Conservation (phyloP, 768 basidiomycete species). For the Lepiota venenata region DNA sequence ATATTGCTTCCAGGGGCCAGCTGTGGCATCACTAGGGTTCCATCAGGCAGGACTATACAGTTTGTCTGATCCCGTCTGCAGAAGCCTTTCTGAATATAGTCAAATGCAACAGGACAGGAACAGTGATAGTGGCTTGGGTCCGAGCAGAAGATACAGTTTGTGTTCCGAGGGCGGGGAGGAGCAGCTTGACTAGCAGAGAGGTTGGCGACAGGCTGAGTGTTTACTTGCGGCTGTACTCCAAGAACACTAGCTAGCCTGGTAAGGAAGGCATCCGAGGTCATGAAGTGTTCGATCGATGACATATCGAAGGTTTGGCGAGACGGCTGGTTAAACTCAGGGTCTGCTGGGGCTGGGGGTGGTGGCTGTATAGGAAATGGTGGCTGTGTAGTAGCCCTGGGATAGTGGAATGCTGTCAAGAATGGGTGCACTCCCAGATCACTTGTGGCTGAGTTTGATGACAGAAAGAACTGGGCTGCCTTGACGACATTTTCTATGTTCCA, state of each 20-base stretch:
- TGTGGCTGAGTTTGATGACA: not conserved
- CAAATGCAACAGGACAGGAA: not conserved
- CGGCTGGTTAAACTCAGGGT: too few relatives aligned
- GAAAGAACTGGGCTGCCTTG: not conserved
- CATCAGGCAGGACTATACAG: not conserved
- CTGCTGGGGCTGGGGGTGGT: too few relatives aligned
- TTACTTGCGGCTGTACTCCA: not conserved
- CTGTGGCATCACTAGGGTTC: not conserved
- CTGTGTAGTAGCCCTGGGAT: not conserved
- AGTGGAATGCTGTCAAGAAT: too few relatives aligned
- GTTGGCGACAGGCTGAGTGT: not conserved
- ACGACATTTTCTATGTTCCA: conserved; percentile 8
- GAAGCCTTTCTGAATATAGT: not conserved
- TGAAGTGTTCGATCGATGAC: not conserved
- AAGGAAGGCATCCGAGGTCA: not conserved
- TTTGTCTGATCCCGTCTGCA: not conserved
- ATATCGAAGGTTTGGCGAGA: not conserved
- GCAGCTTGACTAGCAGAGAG: not conserved
- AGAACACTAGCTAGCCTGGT: not conserved
- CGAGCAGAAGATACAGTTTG: not conserved
- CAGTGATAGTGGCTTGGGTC: not conserved
- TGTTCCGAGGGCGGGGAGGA: not conserved
- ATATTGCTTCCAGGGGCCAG: not conserved
- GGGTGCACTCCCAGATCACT: not conserved
- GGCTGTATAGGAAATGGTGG: too few relatives aligned